Evolutionary conservation across 2,329 filamentous ascomycete genomes (phyloP).

Genomic region (Paecilomyces dactylethromorphus): DNA sequence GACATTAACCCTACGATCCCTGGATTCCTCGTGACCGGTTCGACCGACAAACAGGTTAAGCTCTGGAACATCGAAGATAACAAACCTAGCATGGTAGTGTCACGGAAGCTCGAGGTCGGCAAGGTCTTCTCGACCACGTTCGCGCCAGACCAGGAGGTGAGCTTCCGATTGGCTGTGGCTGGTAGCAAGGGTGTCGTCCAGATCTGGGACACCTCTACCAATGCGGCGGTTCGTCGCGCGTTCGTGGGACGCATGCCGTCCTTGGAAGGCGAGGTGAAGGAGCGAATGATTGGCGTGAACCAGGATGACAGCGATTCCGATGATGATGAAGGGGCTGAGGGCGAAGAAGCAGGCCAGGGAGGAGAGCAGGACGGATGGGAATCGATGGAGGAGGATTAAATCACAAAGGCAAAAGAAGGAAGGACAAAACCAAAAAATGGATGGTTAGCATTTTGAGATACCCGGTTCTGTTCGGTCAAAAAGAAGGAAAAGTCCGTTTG

Average conservation of each 20-base stretch:
- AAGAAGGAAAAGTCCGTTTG: neutral
- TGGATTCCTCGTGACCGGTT: conserved; percentile 88
- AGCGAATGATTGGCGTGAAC: conserved; percentile 70
- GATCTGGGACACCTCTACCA: conserved; percentile 96
- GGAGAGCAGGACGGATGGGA: conserved; percentile 45
- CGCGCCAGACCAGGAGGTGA: conserved; percentile 82
- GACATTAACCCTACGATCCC: conserved; percentile 86
- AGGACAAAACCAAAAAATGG: neutral
- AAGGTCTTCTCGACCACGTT: conserved; percentile 90
- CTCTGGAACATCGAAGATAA: conserved; percentile 82
- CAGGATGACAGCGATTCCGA: conserved; percentile 60
- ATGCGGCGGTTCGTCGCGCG: conserved; percentile 72
- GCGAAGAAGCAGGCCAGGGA: conserved; percentile 41
- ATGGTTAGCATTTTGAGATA: neutral
- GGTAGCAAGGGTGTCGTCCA: conserved; percentile 90
- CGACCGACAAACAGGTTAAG: conserved; percentile 91
- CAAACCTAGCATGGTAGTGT: conserved; percentile 84
- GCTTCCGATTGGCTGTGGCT: conserved; percentile 86
- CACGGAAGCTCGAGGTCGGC: conserved; percentile 85
- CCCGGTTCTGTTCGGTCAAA: neutral
- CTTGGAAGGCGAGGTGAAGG: conserved; percentile 57
- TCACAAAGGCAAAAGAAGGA: neutral
- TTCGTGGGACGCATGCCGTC: conserved; percentile 68
- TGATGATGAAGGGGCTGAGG: conserved; percentile 49
- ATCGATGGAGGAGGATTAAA: conserved; percentile 48